Evolutionary conservation across 371 early-diverging fungal species (phyloP), one percentile per base, ranked within the genome.

Genomic region (Dentiscutata heterogama): DNA sequence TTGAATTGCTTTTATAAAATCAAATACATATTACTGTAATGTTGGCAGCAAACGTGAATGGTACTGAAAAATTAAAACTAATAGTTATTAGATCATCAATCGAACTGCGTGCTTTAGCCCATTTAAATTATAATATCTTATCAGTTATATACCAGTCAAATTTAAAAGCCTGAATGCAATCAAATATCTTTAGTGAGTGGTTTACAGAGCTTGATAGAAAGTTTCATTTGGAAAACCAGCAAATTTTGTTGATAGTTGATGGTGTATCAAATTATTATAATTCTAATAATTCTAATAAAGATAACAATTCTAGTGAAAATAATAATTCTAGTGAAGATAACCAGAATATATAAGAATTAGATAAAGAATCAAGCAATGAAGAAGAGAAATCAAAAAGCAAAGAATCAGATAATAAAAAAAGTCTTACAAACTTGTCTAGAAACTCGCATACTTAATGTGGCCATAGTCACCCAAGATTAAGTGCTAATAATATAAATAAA

Each of bases 101-200:
- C 54, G 53, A 71, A 13, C 71, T 65, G 13, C 73, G 67, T 7
- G 67, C 82, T 67, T 78, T 83, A 72, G 81, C 72, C 50, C 39
- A 81, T 42, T 27, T 83, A 8, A 65, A 77, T 14, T 5, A 61
- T 11, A 8, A 8, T 7, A 61, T 5, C 8, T 46, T 84, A 22
- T 71, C 64, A 22, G 51, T 80, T 20, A 25, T 42, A 3, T 83
- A 84, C n/a, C 51, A 29, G 14, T 42, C 42, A 20, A 6, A 84
- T 60, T 31, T 11, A 10, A 83, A 78, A 22, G 78, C 78, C 8
- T 83, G 78, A 78, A 83, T 84, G 83, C 65, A 10, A 27, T 27
- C 35, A 35, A 6, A 14, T 25, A 11, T 74, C 29, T 74, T 29
- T 16, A 2, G 53, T 8, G 11, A 53, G 20, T 51, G 10, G 56